Percentiles rank a stretch among this genome's conserved stretches.
Conservation (phyloP, 2,329 filamentous ascomycete genomes). For the Fusarium sambucinum region DNA sequence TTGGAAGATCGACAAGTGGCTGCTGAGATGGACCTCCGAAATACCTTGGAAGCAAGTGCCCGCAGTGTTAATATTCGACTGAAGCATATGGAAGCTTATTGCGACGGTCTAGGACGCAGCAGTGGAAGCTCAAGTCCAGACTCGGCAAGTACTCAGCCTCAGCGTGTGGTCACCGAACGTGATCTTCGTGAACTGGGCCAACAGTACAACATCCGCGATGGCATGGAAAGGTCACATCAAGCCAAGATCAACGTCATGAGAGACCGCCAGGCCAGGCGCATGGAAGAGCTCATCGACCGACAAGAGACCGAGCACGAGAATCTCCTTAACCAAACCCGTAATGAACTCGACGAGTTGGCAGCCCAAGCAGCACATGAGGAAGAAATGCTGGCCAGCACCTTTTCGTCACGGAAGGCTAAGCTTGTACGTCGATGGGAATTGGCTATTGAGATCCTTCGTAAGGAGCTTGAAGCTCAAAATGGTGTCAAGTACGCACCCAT, state of each 20-base stretch:
- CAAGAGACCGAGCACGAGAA: constrained; percentile 65
- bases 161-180: constrained; percentile 68
- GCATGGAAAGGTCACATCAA: constrained; percentile 69
- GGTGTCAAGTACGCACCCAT: constrained; percentile 58
- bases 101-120: constrained; percentile 62
- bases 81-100: constrained; percentile 76
- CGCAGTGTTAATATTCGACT: constrained; percentile 68
- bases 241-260: constrained; percentile 73
- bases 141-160: constrained; percentile 52
- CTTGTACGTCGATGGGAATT: constrained; percentile 65
- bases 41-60: constrained; percentile 67
- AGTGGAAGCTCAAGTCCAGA: constrained; percentile 50
- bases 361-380: constrained; percentile 63
- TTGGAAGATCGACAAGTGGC: constrained; percentile 72
- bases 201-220: constrained; percentile 71
- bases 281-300: constrained; percentile 68
- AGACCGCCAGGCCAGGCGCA: constrained; percentile 71
- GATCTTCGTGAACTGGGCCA: constrained; percentile 70
- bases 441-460: constrained; percentile 64
- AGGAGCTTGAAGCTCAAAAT: constrained; percentile 62
- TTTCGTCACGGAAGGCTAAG: constrained; percentile 59
- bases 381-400: constrained; percentile 59
- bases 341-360: constrained; percentile 63
- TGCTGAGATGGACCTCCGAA: constrained; percentile 70
- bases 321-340: constrained; percentile 59